Evolutionary conservation across 495 filamentous ascomycete species (phyloP).

Genomic region (Annulohypoxylon bovei): DNA sequence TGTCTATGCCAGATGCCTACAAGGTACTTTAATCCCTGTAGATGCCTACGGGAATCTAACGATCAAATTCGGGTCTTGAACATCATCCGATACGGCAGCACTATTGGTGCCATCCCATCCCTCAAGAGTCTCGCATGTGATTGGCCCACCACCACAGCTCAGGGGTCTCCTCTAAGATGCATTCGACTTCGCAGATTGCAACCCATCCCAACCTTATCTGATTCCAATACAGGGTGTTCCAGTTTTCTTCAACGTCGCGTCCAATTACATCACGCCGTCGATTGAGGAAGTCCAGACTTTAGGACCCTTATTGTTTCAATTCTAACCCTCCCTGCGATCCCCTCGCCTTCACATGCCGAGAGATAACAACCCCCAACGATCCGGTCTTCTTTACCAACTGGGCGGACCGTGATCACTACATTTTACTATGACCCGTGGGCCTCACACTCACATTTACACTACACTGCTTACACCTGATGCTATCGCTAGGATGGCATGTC

Average conservation of each 20-base stretch:
- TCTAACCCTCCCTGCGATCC: neutral
- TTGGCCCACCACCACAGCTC: slow-evolving; percentile 18
- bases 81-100: slow-evolving; percentile 37
- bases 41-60: neutral
- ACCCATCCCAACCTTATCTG: slow-evolving; percentile 27
- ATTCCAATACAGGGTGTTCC: neutral
- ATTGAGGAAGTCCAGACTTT: slow-evolving; percentile 28
- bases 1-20: slow-evolving; percentile 2
- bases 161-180: slow-evolving; percentile 14
- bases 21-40: slow-evolving; percentile 11
- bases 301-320: slow-evolving; percentile 35
- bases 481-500: slow-evolving; percentile 8
- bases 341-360: slow-evolving; percentile 36
- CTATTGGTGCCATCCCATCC: slow-evolving; percentile 24
- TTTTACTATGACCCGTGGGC: slow-evolving; percentile 35
- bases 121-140: slow-evolving; percentile 2
- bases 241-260: neutral
- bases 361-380: slow-evolving; percentile 30
- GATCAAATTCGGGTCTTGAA: slow-evolving; percentile 39
- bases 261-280: slow-evolving; percentile 32
- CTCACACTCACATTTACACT: slow-evolving; percentile 17
- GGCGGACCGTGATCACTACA: slow-evolving; percentile 28
- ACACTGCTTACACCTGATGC: slow-evolving; percentile 27
- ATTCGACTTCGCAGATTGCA: slow-evolving; percentile 10
- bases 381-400: slow-evolving; percentile 25